Conservation (phyloP, 1,139 yeast species). For the Debaryomyces fabryi region DNA sequence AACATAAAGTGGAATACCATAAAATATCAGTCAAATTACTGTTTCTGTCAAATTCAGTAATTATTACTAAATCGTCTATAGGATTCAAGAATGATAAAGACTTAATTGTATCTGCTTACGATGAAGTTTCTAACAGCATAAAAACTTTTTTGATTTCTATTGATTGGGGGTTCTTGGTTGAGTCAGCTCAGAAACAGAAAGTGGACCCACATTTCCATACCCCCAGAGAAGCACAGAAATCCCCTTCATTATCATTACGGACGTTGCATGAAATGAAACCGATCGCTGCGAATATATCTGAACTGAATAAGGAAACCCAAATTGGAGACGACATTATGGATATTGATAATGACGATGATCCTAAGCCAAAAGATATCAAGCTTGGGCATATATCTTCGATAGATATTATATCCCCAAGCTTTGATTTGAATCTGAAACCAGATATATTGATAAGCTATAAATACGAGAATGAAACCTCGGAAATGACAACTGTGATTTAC, state of each 20-base stretch:
- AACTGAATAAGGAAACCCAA: constrained; percentile 10
- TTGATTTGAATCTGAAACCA: constrained; percentile 34
- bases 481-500: constrained; percentile 31
- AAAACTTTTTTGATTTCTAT: constrained; percentile 51
- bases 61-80: constrained; percentile 54
- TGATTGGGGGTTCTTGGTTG: constrained; percentile 63
- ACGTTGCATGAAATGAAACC: constrained; percentile 36
- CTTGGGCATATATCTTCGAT: constrained; percentile 29
- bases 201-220: constrained; percentile 56
- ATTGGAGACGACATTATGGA: constrained; percentile 25
- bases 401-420: constrained; percentile 48
- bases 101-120: constrained; percentile 52
- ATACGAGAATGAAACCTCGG: constrained; percentile 21
- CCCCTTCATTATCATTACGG: constrained; percentile 28
- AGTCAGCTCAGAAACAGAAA: constrained; percentile 51
- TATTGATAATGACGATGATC: constrained; percentile 18
- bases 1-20: constrained; percentile 60
- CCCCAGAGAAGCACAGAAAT: constrained; percentile 39
- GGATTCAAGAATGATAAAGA: constrained; percentile 58
- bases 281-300: constrained; percentile 17
- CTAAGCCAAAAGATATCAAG: constrained; percentile 15
- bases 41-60: constrained; percentile 20
- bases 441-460: constrained; percentile 42
- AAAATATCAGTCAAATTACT: constrained; percentile 30
- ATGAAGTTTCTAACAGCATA: constrained; percentile 41